Conservation (phyloP, 1,284 basidiomycete genomes). For the Austroboletus niveus region DNA sequence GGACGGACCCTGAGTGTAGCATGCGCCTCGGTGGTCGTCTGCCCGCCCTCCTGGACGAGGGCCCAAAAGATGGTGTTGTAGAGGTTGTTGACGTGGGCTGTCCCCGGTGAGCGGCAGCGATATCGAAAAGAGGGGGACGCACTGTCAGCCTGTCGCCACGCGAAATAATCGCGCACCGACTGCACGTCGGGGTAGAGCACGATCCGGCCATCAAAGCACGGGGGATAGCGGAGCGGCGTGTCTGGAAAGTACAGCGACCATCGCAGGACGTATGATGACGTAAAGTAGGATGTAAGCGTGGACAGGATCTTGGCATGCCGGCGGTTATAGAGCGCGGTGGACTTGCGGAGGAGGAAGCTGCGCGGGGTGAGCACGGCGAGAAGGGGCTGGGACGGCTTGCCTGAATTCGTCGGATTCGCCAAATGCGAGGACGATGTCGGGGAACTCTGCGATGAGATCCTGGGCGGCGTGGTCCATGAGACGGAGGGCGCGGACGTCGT, state of each 20-base stretch:
- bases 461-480: constrained; percentile 93
- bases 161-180: constrained; percentile 88
- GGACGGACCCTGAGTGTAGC: constrained; percentile 56
- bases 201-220: constrained; percentile 90
- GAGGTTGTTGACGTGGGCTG: constrained; percentile 97
- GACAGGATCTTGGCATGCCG: constrained; percentile 89
- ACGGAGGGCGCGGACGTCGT: constrained; percentile 82
- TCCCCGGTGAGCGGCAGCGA: no score
- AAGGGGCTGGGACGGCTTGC: constrained; percentile 37
- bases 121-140: constrained; percentile 32
- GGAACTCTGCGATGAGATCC: constrained; percentile 78
- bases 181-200: constrained; percentile 77
- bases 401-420: constrained; percentile 98
- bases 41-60: constrained; percentile 76
- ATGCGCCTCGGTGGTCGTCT: constrained; percentile 82
- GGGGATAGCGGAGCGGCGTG: constrained; percentile 71
- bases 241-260: constrained; percentile 83
- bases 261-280: constrained; percentile 86
- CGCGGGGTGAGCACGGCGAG: background rate
- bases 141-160: constrained; percentile 97
- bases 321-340: constrained; percentile 79
- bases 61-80: constrained; percentile 99
- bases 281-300: constrained; percentile 88
- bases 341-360: constrained; percentile 85
- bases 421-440: constrained; percentile 84